These are phyloP conservation scores for Fusarium sp. DNA, from an alignment of 2,329 filamentous ascomycete species.

Conservation along the genomic window DNA sequence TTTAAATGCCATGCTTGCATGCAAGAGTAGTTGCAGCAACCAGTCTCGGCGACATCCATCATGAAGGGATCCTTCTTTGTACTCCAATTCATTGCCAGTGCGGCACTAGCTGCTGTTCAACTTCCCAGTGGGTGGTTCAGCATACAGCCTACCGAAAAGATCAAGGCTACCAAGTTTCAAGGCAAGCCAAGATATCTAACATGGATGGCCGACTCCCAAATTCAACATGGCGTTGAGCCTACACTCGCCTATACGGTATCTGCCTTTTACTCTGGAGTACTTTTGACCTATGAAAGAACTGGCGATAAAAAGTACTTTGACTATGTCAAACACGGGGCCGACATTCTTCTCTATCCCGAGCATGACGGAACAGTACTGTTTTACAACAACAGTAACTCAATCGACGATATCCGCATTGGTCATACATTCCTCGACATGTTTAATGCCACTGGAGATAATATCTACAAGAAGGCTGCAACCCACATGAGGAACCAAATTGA, in stretches of 20 bases:
- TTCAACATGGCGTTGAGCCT: constrained; percentile 42
- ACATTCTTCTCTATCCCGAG: constrained; percentile 39
- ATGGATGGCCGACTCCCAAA: constrained; percentile 45
- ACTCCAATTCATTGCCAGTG: background rate
- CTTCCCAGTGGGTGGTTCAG: constrained; percentile 29
- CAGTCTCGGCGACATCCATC: background rate
- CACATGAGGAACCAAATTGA: constrained; percentile 28
- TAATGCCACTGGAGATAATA: constrained; percentile 21
- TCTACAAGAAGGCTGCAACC: constrained; percentile 30
- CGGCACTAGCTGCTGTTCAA: constrained; percentile 6
- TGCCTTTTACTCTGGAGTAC: constrained; percentile 28
- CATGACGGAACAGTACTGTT: constrained; percentile 35
- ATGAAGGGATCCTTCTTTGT: constrained; percentile 5
- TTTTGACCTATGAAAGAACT: constrained; percentile 35
- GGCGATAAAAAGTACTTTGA: constrained; percentile 37
- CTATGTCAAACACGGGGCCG: constrained; percentile 40
- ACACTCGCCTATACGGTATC: constrained; percentile 42
- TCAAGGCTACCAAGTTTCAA: constrained; percentile 11
- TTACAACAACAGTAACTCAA: constrained; percentile 32
- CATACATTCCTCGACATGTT: constrained; percentile 33
- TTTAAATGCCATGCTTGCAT: background rate
- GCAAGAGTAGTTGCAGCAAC: background rate
- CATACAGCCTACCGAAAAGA: constrained; percentile 23
- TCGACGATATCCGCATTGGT: constrained; percentile 32
- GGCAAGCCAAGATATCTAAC: constrained; percentile 40